Percentiles rank a stretch among this genome's conserved stretches.
phyloP scores from a whole-genome alignment of 2,329 filamentous ascomycete genomes.

The Chrysosphaeria jannelii region DNA sequence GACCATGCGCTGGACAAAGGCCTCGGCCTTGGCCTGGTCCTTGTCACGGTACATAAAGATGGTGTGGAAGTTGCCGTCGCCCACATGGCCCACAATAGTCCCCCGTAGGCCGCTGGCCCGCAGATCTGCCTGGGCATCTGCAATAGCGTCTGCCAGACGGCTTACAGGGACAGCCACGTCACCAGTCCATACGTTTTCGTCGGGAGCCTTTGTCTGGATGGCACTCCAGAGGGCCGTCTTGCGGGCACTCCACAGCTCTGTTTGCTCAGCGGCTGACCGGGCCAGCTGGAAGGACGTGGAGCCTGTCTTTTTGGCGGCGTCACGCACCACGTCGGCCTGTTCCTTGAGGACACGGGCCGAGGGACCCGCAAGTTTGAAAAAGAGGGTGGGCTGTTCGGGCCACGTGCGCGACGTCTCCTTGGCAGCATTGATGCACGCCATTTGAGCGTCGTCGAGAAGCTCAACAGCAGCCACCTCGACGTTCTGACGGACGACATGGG shows the following conservation, averaged over 20 bases:
- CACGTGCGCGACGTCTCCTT: slow-evolving; percentile 35
- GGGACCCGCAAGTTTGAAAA: slow-evolving; percentile 62
- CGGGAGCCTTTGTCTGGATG: slow-evolving; percentile 31
- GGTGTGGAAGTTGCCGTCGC: slow-evolving; percentile 36
- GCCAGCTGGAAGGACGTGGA: slow-evolving; percentile 55
- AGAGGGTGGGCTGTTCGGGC: slow-evolving; percentile 45
- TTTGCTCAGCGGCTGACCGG: slow-evolving; percentile 30
- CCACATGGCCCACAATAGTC: slow-evolving; percentile 40
- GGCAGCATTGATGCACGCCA: slow-evolving; percentile 35
- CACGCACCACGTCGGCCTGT: slow-evolving; percentile 37
- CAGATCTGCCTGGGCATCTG: slow-evolving; percentile 40
- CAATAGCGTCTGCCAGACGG: slow-evolving; percentile 41
- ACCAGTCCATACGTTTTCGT: slow-evolving; percentile 58
- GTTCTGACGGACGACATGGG: slow-evolving; percentile 48
- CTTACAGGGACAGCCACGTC: slow-evolving; percentile 67
- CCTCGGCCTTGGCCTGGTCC: slow-evolving; percentile 34
- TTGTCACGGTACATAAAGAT: slow-evolving; percentile 31
- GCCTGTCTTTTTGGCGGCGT: slow-evolving; percentile 27
- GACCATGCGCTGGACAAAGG: slow-evolving; percentile 55
- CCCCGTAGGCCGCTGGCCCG: slow-evolving; percentile 43
- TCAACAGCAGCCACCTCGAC: slow-evolving; percentile 77
- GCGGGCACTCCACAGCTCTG: slow-evolving; percentile 53
- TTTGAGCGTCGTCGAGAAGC: slow-evolving; percentile 76
- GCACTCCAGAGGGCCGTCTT: slow-evolving; percentile 67
- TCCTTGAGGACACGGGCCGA: slow-evolving; percentile 37